Percentiles rank a stretch among this genome's conserved stretches.
Evolutionary conservation across 2,329 filamentous ascomycete species (phyloP).

Genomic region (Pseudopithomyces chartarum): DNA sequence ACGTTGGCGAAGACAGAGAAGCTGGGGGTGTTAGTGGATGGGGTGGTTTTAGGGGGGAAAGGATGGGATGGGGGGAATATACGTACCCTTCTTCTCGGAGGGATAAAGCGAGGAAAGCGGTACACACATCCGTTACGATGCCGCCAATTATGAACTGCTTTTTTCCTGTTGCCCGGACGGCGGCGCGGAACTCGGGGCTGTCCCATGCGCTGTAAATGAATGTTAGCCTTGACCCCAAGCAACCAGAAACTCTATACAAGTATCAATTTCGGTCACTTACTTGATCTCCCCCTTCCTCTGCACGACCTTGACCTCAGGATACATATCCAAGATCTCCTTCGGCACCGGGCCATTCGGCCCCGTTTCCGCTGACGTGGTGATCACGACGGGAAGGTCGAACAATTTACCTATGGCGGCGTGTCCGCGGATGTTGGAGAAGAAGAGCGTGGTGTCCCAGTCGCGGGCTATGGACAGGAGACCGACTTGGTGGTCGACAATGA

Average conservation of each 20-base stretch:
- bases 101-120: slow-evolving; percentile 72
- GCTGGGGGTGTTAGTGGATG: background rate
- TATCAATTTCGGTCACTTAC: no score
- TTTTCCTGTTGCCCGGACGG: slow-evolving; percentile 67
- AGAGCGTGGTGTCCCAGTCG: slow-evolving; percentile 69
- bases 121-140: slow-evolving; percentile 77
- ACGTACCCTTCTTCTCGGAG: slow-evolving; percentile 64
- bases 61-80: no score
- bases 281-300: slow-evolving; percentile 73
- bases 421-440: slow-evolving; percentile 68
- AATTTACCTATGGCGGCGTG: slow-evolving; percentile 68
- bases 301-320: slow-evolving; percentile 69
- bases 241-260: no score
- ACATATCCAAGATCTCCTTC: slow-evolving; percentile 70
- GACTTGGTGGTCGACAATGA: slow-evolving; percentile 65
- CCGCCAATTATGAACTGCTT: slow-evolving; percentile 74
- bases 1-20: slow-evolving; percentile 70
- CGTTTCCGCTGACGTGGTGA: slow-evolving; percentile 71
- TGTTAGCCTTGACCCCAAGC: no score
- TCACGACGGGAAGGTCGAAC: slow-evolving; percentile 70
- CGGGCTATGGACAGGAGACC: slow-evolving; percentile 64
- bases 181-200: slow-evolving; percentile 68
- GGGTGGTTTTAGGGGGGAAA: background rate
- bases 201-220: slow-evolving; percentile 65
- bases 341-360: slow-evolving; percentile 75